A percentile compares a stretch with the other conserved stretches of the same genome.
Conservation (phyloP, 768 basidiomycete genomes). For the Boletus rubroflammeus region DNA sequence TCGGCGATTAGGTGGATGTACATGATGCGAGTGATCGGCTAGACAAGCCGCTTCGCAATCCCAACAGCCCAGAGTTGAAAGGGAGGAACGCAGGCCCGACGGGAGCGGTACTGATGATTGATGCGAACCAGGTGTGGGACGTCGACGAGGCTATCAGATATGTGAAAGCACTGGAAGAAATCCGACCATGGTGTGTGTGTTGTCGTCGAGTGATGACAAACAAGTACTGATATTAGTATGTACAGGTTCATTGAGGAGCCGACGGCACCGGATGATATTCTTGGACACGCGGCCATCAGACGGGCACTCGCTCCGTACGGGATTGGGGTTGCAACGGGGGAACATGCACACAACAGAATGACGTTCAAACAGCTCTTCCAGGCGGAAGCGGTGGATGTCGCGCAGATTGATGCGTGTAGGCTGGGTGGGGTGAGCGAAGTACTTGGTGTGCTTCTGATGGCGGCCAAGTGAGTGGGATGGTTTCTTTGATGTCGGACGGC, state of each 20-base stretch:
- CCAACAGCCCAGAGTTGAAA: constrained; percentile 52
- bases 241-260: constrained; percentile 90
- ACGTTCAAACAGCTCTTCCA: constrained; percentile 95
- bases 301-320: constrained; percentile 72
- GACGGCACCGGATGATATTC: constrained; percentile 86
- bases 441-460: constrained; percentile 83
- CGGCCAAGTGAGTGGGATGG: constrained; percentile 60
- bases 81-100: constrained; percentile 93
- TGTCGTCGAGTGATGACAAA: not conserved
- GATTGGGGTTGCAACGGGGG: constrained; percentile 91
- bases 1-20: not conserved
- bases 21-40: constrained; percentile 5
- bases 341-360: constrained; percentile 93
- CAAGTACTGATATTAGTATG: constrained; percentile 7
- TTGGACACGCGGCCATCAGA: constrained; percentile 79
- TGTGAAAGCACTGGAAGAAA: constrained; percentile 67
- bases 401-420: constrained; percentile 86
- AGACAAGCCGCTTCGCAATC: constrained; percentile 43
- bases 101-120: constrained; percentile 90
- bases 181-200: constrained; percentile 40
- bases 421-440: constrained; percentile 90
- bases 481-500: not conserved
- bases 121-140: constrained; percentile 95
- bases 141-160: constrained; percentile 87
- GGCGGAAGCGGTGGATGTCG: constrained; percentile 84